These are phyloP conservation scores for Clarireedia sp. DNA, from an alignment of 2,329 filamentous ascomycete genomes.

Conservation along the genomic window DNA sequence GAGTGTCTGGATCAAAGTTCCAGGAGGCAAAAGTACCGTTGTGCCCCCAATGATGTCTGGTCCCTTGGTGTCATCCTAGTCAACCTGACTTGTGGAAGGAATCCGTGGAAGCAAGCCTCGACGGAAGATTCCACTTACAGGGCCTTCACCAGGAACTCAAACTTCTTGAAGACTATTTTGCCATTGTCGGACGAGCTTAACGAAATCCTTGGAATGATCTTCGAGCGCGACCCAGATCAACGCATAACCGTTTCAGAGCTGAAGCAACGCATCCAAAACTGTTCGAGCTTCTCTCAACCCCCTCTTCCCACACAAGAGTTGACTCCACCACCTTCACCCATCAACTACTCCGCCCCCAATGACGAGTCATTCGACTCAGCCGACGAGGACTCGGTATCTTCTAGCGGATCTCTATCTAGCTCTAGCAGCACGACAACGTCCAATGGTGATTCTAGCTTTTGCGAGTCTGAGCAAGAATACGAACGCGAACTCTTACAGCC, in stretches of 20 bases:
- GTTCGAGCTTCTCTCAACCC: slow-evolving; percentile 32
- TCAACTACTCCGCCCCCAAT: not conserved
- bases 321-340: not conserved
- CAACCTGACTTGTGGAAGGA: slow-evolving; percentile 94
- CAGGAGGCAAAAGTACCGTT: slow-evolving; percentile 73
- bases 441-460: not conserved
- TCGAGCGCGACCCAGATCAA: slow-evolving; percentile 75
- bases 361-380: not conserved
- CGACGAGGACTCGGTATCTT: slow-evolving; percentile 16
- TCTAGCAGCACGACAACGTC: not conserved
- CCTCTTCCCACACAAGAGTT: not conserved
- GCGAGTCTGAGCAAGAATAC: not conserved
- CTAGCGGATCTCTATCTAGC: slow-evolving; percentile 3
- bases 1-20: slow-evolving; percentile 81
- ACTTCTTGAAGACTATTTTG: slow-evolving; percentile 87
- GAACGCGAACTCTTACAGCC: not conserved
- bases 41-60: slow-evolving; percentile 95
- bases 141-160: slow-evolving; percentile 75
- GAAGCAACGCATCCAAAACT: slow-evolving; percentile 66
- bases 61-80: slow-evolving; percentile 96
- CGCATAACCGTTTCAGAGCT: slow-evolving; percentile 78
- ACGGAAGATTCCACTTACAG: slow-evolving; percentile 90
- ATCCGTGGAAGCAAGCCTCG: slow-evolving; percentile 97
- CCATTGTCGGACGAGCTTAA: slow-evolving; percentile 86
- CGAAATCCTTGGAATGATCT: slow-evolving; percentile 77